Evolutionary conservation across 768 basidiomycete species (phyloP).

Genomic region (Kwoniella mangroviensis): DNA sequence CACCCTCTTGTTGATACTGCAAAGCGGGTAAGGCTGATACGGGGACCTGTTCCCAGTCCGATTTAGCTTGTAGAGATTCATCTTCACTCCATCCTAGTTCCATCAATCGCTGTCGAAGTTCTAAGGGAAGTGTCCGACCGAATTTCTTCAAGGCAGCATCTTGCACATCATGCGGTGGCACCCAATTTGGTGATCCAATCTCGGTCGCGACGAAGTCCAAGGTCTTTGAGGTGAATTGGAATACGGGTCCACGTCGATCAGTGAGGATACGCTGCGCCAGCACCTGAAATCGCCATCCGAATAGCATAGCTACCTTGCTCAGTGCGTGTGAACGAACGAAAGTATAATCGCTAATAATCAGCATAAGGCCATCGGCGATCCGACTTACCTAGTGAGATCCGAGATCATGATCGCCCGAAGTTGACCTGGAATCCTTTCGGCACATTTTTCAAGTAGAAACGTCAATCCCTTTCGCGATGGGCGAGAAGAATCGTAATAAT

Average conservation of each 20-base stretch:
- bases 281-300: conserved; percentile 43
- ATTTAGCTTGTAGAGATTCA: conserved; percentile 18
- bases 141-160: conserved; percentile 46
- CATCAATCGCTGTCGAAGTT: conserved; percentile 45
- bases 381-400: conserved; percentile 27
- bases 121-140: conserved; percentile 39
- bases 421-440: conserved; percentile 29
- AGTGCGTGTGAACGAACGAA: conserved; percentile 25
- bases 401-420: conserved; percentile 25
- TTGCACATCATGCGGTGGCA: conserved; percentile 37
- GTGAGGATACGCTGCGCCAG: conserved; percentile 28
- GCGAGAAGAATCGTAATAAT: conserved; percentile 14
- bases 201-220: conserved; percentile 46
- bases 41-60: conserved; percentile 35
- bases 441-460: conserved; percentile 47
- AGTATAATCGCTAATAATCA: conserved; percentile 11
- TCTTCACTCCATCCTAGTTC: conserved; percentile 51
- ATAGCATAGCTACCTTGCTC: conserved; percentile 33
- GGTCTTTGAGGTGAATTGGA: conserved; percentile 37
- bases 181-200: conserved; percentile 45
- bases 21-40: conserved; percentile 35
- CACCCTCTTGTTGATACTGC: conserved; percentile 26
- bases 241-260: conserved; percentile 43
- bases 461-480: neutral
- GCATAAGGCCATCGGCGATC: neutral